Percentiles rank a stretch among this genome's conserved stretches.
Evolutionary conservation across 1,139 yeast species (phyloP).

Genomic region (Pichia sp.): DNA sequence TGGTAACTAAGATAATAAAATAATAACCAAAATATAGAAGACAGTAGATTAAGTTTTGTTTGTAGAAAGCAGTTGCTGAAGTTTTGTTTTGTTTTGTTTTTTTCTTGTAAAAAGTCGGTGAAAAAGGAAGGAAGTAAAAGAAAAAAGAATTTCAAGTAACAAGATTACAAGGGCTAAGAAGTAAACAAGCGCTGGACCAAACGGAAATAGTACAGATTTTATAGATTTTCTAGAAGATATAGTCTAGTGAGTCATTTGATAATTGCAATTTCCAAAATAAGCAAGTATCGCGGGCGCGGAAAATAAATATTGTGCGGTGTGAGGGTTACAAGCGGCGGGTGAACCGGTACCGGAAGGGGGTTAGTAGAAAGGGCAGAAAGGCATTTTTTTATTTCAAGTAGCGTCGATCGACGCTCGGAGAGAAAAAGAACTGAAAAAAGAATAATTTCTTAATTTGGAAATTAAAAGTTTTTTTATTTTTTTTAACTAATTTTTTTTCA

Average conservation of each 20-base stretch:
- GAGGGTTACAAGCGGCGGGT: neutral
- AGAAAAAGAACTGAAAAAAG: too few relatives aligned
- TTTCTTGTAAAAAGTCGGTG: neutral
- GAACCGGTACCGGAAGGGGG: neutral
- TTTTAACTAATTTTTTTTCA: too few relatives aligned
- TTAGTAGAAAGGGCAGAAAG: neutral
- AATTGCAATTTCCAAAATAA: neutral
- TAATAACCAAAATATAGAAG: constrained; percentile 2
- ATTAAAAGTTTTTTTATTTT: too few relatives aligned
- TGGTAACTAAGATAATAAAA: constrained; percentile 8
- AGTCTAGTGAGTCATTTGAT: neutral
- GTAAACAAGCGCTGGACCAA: too few relatives aligned
- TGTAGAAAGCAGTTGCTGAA: constrained; percentile 17
- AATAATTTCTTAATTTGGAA: too few relatives aligned
- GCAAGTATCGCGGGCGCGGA: neutral
- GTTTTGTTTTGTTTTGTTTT: neutral
- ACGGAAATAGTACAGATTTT: too few relatives aligned
- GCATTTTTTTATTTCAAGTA: too few relatives aligned
- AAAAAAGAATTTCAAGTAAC: neutral
- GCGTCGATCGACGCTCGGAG: too few relatives aligned
- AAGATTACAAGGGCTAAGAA: too few relatives aligned
- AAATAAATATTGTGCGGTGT: constrained; percentile 1
- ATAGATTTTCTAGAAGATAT: neutral
- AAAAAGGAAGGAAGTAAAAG: neutral
- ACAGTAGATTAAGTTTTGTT: constrained; percentile 4